phyloP scores from a whole-genome alignment of 2,329 filamentous ascomycete genomes.

The Xylariaceae sp. region DNA sequence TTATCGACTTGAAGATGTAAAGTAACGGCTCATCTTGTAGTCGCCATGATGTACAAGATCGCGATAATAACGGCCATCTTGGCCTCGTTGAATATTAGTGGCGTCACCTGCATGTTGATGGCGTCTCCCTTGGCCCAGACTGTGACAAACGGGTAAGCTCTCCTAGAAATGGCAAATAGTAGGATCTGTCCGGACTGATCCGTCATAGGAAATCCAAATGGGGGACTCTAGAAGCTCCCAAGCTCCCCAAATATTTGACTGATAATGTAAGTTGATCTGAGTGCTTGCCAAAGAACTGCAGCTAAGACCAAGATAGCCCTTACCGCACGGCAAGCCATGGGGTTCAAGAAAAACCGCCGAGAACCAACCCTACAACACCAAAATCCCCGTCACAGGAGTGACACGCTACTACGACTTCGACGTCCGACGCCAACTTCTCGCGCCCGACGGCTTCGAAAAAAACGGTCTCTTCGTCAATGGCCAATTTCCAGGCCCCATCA shows the following conservation, averaged over 20 bases:
- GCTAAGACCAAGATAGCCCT: no score
- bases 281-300: no score
- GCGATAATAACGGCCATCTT: not conserved
- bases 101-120: not conserved
- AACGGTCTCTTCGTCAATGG: constrained; percentile 38
- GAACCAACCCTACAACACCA: not conserved
- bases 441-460: constrained; percentile 2
- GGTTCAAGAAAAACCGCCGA: not conserved
- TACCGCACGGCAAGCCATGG: not conserved
- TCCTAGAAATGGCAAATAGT: no score
- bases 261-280: not conserved
- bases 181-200: no score
- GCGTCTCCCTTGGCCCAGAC: not conserved
- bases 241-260: not conserved
- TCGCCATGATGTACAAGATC: not conserved
- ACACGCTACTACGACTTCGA: constrained; percentile 5
- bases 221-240: not conserved
- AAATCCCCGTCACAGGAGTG: not conserved
- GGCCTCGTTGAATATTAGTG: not conserved
- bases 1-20: not conserved
- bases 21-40: not conserved
- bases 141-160: not conserved
- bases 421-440: not conserved
- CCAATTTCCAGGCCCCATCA: constrained; percentile 46
- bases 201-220: not conserved